These are phyloP conservation scores for Cyclotella sp. DNA, from an alignment of 108 stramenopile genomes.

Conservation along the genomic window DNA sequence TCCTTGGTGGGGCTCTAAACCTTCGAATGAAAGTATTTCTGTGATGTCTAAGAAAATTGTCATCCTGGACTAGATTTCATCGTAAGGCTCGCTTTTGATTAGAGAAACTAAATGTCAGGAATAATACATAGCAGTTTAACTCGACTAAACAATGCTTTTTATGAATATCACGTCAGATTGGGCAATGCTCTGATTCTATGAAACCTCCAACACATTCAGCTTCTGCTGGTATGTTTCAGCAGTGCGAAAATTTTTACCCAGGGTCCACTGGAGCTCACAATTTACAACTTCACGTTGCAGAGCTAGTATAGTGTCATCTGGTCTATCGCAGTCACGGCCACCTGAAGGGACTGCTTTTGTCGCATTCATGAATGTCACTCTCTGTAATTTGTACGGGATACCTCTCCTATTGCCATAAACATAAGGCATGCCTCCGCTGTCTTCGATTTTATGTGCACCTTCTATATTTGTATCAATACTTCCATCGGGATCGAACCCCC, in stretches of 20 bases:
- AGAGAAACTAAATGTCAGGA: no score
- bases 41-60: no score
- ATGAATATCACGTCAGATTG: background rate
- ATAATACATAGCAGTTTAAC: background rate
- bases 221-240: conserved; percentile 54
- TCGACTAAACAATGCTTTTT: background rate
- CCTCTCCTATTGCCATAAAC: conserved; percentile 84
- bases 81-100: background rate
- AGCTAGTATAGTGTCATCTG: background rate
- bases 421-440: conserved; percentile 45
- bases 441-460: conserved; percentile 10
- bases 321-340: conserved; percentile 6
- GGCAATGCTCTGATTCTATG: background rate
- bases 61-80: background rate
- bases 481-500: conserved; percentile 76
- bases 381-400: conserved; percentile 80
- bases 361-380: conserved; percentile 52
- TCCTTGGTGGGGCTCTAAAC: conserved; percentile 32
- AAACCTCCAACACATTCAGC: conserved; percentile 29
- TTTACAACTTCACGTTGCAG: conserved; percentile 41
- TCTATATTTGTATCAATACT: conserved; percentile 4
- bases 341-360: background rate
- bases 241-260: conserved; percentile 66
- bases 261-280: conserved; percentile 70
- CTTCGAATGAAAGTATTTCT: no score